phyloP scores from a whole-genome alignment of 805 yeast species.

The Saccharomycopsis microspora region DNA sequence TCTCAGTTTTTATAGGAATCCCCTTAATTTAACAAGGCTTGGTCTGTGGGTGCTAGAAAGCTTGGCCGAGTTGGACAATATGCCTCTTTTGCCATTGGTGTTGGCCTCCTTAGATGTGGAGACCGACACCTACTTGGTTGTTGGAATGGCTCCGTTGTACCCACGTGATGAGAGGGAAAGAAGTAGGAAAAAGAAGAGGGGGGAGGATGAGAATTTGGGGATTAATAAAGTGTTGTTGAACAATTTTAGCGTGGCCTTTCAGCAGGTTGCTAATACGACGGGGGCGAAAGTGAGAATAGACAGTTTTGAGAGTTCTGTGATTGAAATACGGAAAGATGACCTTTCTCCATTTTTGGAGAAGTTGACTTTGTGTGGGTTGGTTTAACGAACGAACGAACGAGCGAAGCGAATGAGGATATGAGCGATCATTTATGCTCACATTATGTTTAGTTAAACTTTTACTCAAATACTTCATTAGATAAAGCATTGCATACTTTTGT shows the following conservation, averaged over 20 bases:
- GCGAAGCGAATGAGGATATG: too few relatives aligned
- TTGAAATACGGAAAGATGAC: conserved; percentile 83
- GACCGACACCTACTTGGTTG: conserved; percentile 72
- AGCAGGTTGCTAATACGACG: conserved; percentile 70
- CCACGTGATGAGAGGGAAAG: conserved; percentile 34
- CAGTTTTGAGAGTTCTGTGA: conserved; percentile 88
- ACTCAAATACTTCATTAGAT: too few relatives aligned
- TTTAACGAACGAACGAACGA: conserved; percentile 19
- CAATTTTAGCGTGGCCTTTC: conserved; percentile 85
- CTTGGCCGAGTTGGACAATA: conserved; percentile 65
- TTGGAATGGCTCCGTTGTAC: conserved; percentile 80
- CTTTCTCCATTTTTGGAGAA: conserved; percentile 78
- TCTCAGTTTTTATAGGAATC: conserved; percentile 67
- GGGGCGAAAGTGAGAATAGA: conserved; percentile 87
- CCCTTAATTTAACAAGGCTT: conserved; percentile 69
- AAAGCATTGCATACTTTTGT: too few relatives aligned
- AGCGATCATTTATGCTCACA: too few relatives aligned
- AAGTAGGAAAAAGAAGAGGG: conserved; percentile 23
- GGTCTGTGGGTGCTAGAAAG: conserved; percentile 90
- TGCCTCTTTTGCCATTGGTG: conserved; percentile 64
- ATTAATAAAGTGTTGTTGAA: conserved; percentile 44
- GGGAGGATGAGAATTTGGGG: conserved; percentile 19
- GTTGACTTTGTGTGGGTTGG: conserved; percentile 61
- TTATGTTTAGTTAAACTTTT: too few relatives aligned
- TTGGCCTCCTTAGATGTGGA: conserved; percentile 69